phyloP scores from a whole-genome alignment of 345 rosid genomes.

The Anastatica hierochuntica region DNA sequence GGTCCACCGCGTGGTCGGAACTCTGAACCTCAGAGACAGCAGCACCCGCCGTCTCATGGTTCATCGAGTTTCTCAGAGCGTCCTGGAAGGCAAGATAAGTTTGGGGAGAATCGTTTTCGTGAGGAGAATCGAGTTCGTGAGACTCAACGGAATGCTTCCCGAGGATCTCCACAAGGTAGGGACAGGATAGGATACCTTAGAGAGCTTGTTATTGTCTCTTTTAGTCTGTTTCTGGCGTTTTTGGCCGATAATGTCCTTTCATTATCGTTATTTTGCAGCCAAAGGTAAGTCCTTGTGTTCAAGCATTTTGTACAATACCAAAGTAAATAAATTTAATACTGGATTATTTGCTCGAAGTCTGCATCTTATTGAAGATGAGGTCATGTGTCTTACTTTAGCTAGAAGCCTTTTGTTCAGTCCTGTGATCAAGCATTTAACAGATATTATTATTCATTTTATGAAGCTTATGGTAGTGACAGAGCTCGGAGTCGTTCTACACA shows the following conservation, averaged over 20 bases:
- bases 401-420: constrained; percentile 44
- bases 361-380: too few relatives aligned
- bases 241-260: too few relatives aligned
- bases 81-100: constrained; percentile 64
- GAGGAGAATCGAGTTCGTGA: too few relatives aligned
- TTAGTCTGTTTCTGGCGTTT: constrained; percentile 23
- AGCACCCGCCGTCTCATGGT: constrained; percentile 48
- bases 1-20: constrained; percentile 53
- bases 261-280: constrained; percentile 59
- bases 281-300: constrained; percentile 93
- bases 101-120: constrained; percentile 34
- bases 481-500: constrained; percentile 79
- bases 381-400: constrained; percentile 39
- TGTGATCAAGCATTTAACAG: constrained; percentile 68
- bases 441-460: constrained; percentile 76
- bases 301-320: constrained; percentile 55
- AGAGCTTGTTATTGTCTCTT: constrained; percentile 45
- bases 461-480: constrained; percentile 98
- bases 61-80: constrained; percentile 56
- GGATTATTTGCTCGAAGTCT: too few relatives aligned
- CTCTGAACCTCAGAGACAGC: constrained; percentile 59
- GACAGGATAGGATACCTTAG: constrained; percentile 62
- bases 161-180: constrained; percentile 99
- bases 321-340: constrained; percentile 54
- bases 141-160: constrained; percentile 55